phyloP scores from a whole-genome alignment of 2,329 filamentous ascomycete genomes.

The Nemania diffusa region DNA sequence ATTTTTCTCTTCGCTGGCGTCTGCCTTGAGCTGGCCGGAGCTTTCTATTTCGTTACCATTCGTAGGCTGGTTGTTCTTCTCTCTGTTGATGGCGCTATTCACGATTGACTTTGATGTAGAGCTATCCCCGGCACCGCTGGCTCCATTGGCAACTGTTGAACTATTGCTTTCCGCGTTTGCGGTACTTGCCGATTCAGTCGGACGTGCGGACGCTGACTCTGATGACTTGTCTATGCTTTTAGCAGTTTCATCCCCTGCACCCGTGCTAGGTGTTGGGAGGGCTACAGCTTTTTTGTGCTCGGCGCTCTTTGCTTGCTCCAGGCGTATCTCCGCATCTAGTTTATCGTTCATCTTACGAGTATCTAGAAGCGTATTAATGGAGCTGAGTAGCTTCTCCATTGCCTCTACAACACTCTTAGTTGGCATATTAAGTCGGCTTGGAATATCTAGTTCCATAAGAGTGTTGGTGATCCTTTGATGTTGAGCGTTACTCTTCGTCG shows the following conservation, averaged over 20 bases:
- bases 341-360: constrained; percentile 80
- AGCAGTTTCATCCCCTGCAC: background rate
- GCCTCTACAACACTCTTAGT: constrained; percentile 76
- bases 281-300: constrained; percentile 58
- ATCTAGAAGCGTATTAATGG: constrained; percentile 76
- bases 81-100: constrained; percentile 35
- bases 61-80: background rate
- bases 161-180: constrained; percentile 4
- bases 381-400: constrained; percentile 76
- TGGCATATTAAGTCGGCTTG: constrained; percentile 76
- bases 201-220: background rate
- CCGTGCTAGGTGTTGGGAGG: background rate
- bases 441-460: constrained; percentile 77
- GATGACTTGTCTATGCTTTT: constrained; percentile 5
- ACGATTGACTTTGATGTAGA: constrained; percentile 14
- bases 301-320: constrained; percentile 66
- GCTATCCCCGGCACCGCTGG: background rate
- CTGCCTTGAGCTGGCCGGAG: background rate
- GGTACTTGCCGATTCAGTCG: background rate
- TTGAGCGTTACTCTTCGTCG: constrained; percentile 79
- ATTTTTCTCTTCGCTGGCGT: constrained; percentile 44
- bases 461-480: constrained; percentile 79
- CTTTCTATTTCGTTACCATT: background rate
- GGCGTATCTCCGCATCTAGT: constrained; percentile 75
- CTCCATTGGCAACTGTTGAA: background rate